Conservation (phyloP, 2,329 filamentous ascomycete species). For the Neopestalotiopsis sp. region DNA sequence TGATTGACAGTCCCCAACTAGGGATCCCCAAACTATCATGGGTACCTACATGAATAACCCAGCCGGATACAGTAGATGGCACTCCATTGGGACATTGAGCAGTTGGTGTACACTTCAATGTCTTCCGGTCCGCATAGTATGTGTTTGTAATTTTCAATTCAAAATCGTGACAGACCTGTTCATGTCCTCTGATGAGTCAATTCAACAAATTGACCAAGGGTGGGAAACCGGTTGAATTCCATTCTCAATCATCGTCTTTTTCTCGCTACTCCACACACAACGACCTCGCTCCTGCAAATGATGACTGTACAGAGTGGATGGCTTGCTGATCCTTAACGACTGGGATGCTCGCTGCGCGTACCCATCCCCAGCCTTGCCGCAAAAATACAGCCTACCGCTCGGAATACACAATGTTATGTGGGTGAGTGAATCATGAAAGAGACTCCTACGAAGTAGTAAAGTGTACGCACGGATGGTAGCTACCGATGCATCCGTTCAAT, state of each 20-base stretch:
- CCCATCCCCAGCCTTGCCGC: constrained; percentile 1
- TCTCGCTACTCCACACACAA: background rate
- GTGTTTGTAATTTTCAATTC: background rate
- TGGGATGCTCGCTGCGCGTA: constrained; percentile 2
- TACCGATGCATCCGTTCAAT: background rate
- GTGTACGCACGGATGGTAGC: background rate
- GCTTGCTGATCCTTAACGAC: background rate
- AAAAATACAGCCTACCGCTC: background rate
- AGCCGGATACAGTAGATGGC: background rate
- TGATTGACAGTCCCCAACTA: background rate
- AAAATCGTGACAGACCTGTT: no score
- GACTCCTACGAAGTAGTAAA: background rate
- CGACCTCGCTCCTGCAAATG: background rate
- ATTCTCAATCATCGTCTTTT: background rate
- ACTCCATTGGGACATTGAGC: background rate
- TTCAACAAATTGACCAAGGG: background rate
- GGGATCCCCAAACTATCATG: background rate
- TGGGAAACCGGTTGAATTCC: background rate
- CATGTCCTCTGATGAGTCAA: background rate
- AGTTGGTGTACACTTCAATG: background rate
- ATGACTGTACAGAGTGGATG: constrained; percentile 1
- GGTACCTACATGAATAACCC: background rate
- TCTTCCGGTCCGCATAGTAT: background rate
- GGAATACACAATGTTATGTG: background rate
- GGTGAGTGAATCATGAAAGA: background rate